Evolutionary conservation across 208 protist genomes (phyloP), one percentile per base, ranked within the genome.

Genomic region (Crithidia acanthocephali): DNA sequence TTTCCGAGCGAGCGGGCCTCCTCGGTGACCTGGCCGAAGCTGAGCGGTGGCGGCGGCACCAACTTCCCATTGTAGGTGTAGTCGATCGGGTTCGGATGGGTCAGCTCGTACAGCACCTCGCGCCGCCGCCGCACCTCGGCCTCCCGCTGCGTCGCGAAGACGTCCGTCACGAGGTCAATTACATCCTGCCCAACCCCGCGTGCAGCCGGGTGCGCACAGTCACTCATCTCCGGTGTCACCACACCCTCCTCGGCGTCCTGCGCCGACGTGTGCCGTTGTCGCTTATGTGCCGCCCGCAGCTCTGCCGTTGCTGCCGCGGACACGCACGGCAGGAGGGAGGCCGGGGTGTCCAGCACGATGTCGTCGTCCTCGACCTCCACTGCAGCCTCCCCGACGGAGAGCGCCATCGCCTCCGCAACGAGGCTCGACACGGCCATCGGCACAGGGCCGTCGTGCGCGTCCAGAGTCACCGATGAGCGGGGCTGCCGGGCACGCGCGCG

Each of bases 11-110:
- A 50, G 25, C 74, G 72, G 9, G 89, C 84, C 77, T 96, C 90
- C 20, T 74, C 74, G 7, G 90, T 91, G 55, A 97, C 66, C 52
- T 83, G 79, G 20, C 93, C 93, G 71, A 97, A 97, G 68, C 76
- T 90, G 35, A 95, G 75, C 47, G 93, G 93, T 53, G 93, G 93
- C 45, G 91, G 89, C 27, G 93, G 93, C 25, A 97, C 87, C 10
- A 95, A 73, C 74, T 94, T 92, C n/a, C 75, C 80, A 22, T 85
- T 76, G 72, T 95, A 97, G 22, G 81, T 91, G 85, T 97, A 97
- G 74, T 97, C 85, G 8, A 68, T 57, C 0, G 91, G 90, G 30
- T 88, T 80, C 0, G 93, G 93, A 59, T 97, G 90, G 0, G 90
- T 94, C 18, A 97, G 66, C 15, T 92, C 84, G 71, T 95, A 95